Base-by-base conservation (phyloP, 805 yeast species). In the Candida railenensis region DNA sequence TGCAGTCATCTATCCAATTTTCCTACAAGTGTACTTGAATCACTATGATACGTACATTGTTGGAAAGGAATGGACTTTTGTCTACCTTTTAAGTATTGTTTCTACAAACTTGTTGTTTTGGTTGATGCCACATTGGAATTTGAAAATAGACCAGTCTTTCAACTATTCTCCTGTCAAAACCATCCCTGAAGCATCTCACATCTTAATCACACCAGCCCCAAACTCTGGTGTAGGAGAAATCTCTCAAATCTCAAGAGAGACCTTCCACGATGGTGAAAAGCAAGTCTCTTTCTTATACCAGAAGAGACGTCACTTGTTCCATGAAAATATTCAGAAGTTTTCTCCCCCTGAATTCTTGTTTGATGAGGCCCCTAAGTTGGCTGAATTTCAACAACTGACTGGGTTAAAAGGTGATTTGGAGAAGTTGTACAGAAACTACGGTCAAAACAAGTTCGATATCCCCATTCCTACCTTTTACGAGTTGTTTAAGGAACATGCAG, bases 51-150 rank as follows among this genome's bases (percentile, higher is more conserved):
- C 68, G 48, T 88, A 88, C 62, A 86, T 92, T 58, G 86, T 78
- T 39, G 97, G 97, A 21, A 78, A 85, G 40, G 99, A 92, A 69
- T 94, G 99, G 98, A 94, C 98, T 0, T 89, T 88, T 64, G 94
- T 92, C 33, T 91, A 81, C 59, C 71, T 89, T 20, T 85, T 95
- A 49, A 65, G 90, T 4, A 74, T 91, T 43, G 64, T 85, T 33
- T 81, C 96, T 2, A 50, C 86, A 48, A 95, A 92, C 61, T 70
- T 83, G 38, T 71, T 92, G 62, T 71, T 92, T 48, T 78, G 90
- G 85, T 78, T 92, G 63, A 80, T 89, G 80, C 97, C 98, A n/a
- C 85, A 86, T 58, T 92, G 99, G 99, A 89, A 83, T 61, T 77
- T 90, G 49, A 76, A 80, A 42, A 67, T 92, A 44, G 79, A 81